These are phyloP conservation scores for Nepenthes gracilis DNA, from an alignment of 148 eudicot species.

Conservation along the genomic window DNA sequence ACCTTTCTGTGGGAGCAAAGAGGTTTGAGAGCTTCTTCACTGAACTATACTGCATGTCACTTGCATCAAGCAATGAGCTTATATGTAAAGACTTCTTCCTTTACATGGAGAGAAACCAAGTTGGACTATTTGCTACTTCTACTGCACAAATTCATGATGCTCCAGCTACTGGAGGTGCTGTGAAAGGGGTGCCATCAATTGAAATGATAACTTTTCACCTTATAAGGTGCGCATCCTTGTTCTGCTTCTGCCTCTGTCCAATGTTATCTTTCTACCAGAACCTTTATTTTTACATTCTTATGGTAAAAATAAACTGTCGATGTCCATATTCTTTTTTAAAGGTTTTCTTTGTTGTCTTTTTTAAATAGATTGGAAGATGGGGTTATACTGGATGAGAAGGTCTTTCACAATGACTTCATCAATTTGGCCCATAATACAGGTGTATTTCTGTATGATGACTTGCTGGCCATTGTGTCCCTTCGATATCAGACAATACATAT, in stretches of 20 bases:
- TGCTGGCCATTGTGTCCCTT: conserved; percentile 84
- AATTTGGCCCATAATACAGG: conserved; percentile 77
- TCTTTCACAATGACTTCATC: conserved; percentile 77
- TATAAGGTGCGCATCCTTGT: conserved; percentile 43
- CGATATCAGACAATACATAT: conserved; percentile 90
- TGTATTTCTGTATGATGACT: conserved; percentile 82
- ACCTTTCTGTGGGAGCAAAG: conserved; percentile 57
- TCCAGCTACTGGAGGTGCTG: conserved; percentile 67
- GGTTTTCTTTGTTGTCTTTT: conserved; percentile 6
- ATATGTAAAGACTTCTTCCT: conserved; percentile 95
- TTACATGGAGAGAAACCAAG: conserved; percentile 55
- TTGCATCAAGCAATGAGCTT: conserved; percentile 72
- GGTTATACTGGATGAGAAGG: conserved; percentile 70
- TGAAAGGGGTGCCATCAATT: conserved; percentile 79
- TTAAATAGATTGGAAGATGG: conserved; percentile 82
- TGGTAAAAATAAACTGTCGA: not conserved
- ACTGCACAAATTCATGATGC: conserved; percentile 83
- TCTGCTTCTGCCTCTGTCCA: not conserved
- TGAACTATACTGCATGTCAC: conserved; percentile 51
- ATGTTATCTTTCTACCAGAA: not conserved
- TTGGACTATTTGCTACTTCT: conserved; percentile 92
- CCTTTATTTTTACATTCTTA: not conserved
- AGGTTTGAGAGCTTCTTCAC: conserved; percentile 88
- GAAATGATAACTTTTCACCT: conserved; percentile 91
- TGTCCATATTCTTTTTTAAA: conserved; percentile 4